Evolutionary conservation across 768 basidiomycete species (phyloP), one percentile per base, ranked within the genome.

Genomic region (Amanita thiersii): DNA sequence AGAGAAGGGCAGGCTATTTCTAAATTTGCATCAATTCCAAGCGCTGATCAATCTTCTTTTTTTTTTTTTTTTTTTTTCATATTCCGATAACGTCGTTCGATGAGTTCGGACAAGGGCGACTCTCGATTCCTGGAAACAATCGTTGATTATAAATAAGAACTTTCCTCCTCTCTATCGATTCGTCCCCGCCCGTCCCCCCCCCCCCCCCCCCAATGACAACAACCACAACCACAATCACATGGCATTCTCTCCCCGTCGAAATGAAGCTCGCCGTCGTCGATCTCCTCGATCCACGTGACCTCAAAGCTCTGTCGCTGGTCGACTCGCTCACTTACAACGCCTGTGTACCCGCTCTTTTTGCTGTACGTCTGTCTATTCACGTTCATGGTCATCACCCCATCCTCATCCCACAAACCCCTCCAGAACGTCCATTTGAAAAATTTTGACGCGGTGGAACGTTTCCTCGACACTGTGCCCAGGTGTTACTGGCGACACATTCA

Each of bases 221-320:
- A 40, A 34, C 46, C 47, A 37, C 44, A 32, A 45, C 43, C 48
- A 49, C 47, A 50, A 46, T 44, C 40, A 51, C 62, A 50, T 85
- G 83, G 83, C 52, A 66, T 46, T 37, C 56, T 17, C 77, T 86
- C 48, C 84, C 84, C 33, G 63, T 64, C 0, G 84, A 86, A 49
- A 75, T 86, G 57, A 77, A 75, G 59, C 66, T 80, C 50, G 62
- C 71, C 19, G 51, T 86, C 56, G 59, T 80, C 34, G 70, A 65
- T 32, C 54, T 59, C 44, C 70, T 84, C 47, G 66, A 66, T 34
- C 49, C 55, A 15, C 43, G 53, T 47, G 73, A 75, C 44, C 57
- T 74, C 24, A 59, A 64, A 17, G 54, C 69, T 0, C 65, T 84
- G 47, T 64, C 82, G 12, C 50, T 55, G 11, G 72, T 75, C 2